These are phyloP conservation scores for Globisporangium solare DNA, from an alignment of 352 stramenopile species.

Conservation along the genomic window DNA sequence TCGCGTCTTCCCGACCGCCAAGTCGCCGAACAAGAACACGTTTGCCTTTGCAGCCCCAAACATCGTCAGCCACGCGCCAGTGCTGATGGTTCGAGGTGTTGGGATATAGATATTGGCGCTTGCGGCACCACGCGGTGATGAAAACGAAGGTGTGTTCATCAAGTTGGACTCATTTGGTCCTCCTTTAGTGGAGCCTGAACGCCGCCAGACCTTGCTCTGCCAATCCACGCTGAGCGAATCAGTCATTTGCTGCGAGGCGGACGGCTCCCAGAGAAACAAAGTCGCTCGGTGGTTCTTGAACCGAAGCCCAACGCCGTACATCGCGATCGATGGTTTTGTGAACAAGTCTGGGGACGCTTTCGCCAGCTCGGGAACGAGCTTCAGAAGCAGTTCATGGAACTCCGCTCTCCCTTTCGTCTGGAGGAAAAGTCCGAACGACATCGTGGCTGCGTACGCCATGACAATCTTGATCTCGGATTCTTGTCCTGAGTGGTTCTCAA, in stretches of 20 bases:
- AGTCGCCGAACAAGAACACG: constrained; percentile 44
- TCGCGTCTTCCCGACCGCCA: constrained; percentile 45
- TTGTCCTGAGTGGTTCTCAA: constrained; percentile 7
- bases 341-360: constrained; percentile 19
- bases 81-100: constrained; percentile 31
- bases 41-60: constrained; percentile 36
- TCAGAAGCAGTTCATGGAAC: constrained; percentile 21
- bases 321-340: constrained; percentile 13
- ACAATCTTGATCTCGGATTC: constrained; percentile 27
- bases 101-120: constrained; percentile 41
- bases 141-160: not conserved
- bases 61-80: constrained; percentile 29
- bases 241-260: constrained; percentile 1
- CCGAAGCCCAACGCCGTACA: constrained; percentile 39
- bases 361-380: constrained; percentile 25
- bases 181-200: constrained; percentile 17
- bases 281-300: constrained; percentile 24
- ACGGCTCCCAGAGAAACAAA: constrained; percentile 28
- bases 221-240: constrained; percentile 21
- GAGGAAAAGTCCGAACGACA: constrained; percentile 31
- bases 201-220: constrained; percentile 18
- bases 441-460: constrained; percentile 29
- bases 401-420: constrained; percentile 21
- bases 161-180: not conserved
- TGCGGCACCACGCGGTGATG: constrained; percentile 1